These are phyloP conservation scores for Apiospora aurea DNA, from an alignment of 2,329 filamentous ascomycete genomes.

Conservation along the genomic window DNA sequence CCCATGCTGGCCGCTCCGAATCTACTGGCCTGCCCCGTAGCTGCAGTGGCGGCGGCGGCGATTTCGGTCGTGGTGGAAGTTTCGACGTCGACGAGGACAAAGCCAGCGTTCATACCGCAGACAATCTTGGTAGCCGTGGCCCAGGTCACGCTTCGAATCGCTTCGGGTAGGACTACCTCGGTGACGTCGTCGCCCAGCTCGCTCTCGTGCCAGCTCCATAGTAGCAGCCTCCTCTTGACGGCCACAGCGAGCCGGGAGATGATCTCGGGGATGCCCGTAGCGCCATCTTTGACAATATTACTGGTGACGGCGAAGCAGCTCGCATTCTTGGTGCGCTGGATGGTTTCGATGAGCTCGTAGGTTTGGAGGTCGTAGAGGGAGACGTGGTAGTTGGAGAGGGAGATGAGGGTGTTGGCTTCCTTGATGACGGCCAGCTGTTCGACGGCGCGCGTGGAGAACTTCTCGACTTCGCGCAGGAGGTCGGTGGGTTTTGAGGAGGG, in stretches of 20 bases:
- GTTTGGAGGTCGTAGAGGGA: slow-evolving; percentile 89
- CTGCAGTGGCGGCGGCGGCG: slow-evolving; percentile 73
- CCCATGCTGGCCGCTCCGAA: slow-evolving; percentile 93
- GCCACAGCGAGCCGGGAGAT: slow-evolving; percentile 91
- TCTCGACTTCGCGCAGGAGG: slow-evolving; percentile 89
- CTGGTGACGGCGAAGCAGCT: slow-evolving; percentile 91
- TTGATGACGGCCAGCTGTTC: slow-evolving; percentile 97
- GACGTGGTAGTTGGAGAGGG: slow-evolving; percentile 87
- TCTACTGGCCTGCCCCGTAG: slow-evolving; percentile 69
- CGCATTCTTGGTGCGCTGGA: slow-evolving; percentile 86
- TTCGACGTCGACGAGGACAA: slow-evolving; percentile 85
- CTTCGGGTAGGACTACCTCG: slow-evolving; percentile 66
- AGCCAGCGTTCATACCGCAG: slow-evolving; percentile 89
- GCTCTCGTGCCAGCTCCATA: slow-evolving; percentile 82
- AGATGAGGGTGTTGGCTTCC: slow-evolving; percentile 90
- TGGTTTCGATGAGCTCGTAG: slow-evolving; percentile 80
- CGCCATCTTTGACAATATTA: slow-evolving; percentile 89
- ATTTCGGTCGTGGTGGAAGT: slow-evolving; percentile 80
- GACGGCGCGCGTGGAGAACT: slow-evolving; percentile 88
- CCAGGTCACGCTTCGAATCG: slow-evolving; percentile 91
- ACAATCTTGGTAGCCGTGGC: slow-evolving; percentile 85
- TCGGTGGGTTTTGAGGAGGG: slow-evolving; percentile 71
- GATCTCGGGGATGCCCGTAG: slow-evolving; percentile 89
- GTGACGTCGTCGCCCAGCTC: slow-evolving; percentile 28
- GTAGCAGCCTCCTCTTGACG: slow-evolving; percentile 85